Conservation (phyloP, 257 asterid genomes). For the Solanum tacnaense region DNA sequence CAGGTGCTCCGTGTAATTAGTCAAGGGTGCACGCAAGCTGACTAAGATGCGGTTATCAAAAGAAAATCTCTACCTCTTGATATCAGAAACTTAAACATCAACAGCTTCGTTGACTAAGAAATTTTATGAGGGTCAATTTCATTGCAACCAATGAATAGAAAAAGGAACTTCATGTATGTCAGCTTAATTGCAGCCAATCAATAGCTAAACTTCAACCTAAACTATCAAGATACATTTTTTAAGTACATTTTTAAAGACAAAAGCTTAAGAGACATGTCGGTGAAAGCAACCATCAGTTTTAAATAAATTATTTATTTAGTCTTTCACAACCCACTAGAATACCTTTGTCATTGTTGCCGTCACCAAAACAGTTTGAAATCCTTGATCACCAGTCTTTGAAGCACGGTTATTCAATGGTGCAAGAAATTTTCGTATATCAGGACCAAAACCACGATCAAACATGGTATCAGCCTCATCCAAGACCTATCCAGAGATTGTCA, state of each 20-base stretch:
- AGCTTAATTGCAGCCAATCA: not conserved
- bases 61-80: not conserved
- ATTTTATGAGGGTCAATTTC: not conserved
- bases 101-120: not conserved
- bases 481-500: constrained; percentile 44
- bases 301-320: not conserved
- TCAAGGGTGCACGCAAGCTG: not conserved
- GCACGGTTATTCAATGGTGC: constrained; percentile 82
- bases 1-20: not conserved
- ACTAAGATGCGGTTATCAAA: not conserved
- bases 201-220: not conserved
- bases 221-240: not conserved
- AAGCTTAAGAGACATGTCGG: not conserved
- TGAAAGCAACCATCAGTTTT: not conserved
- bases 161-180: not conserved
- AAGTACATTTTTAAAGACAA: not conserved
- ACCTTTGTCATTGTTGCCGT: constrained; percentile 99
- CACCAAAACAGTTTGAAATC: constrained; percentile 85
- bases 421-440: constrained; percentile 84
- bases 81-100: not conserved
- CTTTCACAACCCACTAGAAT: not conserved
- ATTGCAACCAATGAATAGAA: not conserved
- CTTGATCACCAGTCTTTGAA: constrained; percentile 49
- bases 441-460: constrained; percentile 99
- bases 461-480: constrained; percentile 98